Base-by-base conservation (phyloP, 2,329 filamentous ascomycete genomes). In the Elsinoe ampelina region DNA sequence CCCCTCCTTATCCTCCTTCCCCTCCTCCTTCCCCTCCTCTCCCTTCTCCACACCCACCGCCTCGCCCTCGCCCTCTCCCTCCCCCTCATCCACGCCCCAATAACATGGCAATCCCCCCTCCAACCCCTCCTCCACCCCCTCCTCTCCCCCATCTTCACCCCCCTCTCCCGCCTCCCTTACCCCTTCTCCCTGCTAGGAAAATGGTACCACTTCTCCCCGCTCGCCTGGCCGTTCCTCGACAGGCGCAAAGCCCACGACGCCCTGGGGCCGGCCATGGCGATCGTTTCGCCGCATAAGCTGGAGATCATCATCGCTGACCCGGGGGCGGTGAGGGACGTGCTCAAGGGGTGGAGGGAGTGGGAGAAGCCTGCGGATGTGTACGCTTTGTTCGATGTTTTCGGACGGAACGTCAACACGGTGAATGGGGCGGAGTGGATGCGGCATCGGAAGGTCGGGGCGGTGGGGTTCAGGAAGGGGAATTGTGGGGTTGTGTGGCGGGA, bases 41-140 rank as follows among this genome's bases (percentile, higher is more conserved):
- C 3, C 39, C 39, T 42, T 17, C 10, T 36, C 32, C n/a, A n/a
- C 47, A 38, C 34, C 47, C 10, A 32, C 47, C 47, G 13, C 26
- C 10, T 19, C 47, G 47, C 47, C 32, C 32, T 6, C 47, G 3
- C 26, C 32, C 47, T 51, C 32, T 7, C n/a, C 32, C 47, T 51
- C 47, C 32, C 47, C 30, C 15, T 51, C 3, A 51, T 51, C 47
- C n/a, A 35, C 30, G 30, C 47, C 3, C 47, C 47, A 13, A 12
- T 51, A 36, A 51, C 47, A 26, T 51, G 47, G 32, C 47, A 51
- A 20, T 38, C 32, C 47, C 26, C 26, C n/a, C n/a, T 51, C 30
- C 30, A n/a, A 12, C 47, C 26, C 26, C 47, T 32, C 47, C 47
- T 38, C 47, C 6, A 26, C 11, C 47, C 47, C n/a, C 47, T 51